A percentile compares a stretch with the other conserved stretches of the same genome.
Conservation (phyloP, 805 yeast genomes). For the Ogataea trehalophila region DNA sequence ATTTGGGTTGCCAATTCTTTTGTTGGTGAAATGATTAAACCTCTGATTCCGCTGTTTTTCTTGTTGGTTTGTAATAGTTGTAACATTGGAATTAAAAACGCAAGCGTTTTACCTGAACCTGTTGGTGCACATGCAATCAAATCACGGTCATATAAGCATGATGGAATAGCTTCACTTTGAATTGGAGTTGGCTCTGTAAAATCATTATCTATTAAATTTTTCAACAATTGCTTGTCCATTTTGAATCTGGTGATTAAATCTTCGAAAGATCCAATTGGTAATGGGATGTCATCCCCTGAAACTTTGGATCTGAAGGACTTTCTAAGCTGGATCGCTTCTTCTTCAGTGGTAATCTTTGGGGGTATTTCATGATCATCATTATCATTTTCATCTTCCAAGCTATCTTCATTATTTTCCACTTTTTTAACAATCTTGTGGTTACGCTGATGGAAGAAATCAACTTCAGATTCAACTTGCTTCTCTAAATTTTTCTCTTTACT, state of each 20-base stretch:
- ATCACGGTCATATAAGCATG: conserved; percentile 64
- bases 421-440: conserved; percentile 27
- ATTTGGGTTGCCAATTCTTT: conserved; percentile 91
- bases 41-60: conserved; percentile 53
- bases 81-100: conserved; percentile 79
- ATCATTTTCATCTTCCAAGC: conserved; percentile 22
- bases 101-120: conserved; percentile 95
- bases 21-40: conserved; percentile 87
- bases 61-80: conserved; percentile 36
- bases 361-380: conserved; percentile 14
- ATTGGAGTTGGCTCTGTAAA: conserved; percentile 89
- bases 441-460: conserved; percentile 75
- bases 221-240: conserved; percentile 51
- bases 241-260: conserved; percentile 69
- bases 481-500: conserved; percentile 37
- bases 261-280: conserved; percentile 85
- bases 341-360: conserved; percentile 40
- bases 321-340: conserved; percentile 61
- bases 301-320: conserved; percentile 62
- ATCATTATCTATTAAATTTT: conserved; percentile 61
- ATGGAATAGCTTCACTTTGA: conserved; percentile 87
- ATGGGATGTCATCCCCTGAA: conserved; percentile 80
- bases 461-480: conserved; percentile 59
- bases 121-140: conserved; percentile 95
- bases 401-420: conserved; percentile 27